Conservation (phyloP, 768 basidiomycete genomes). For the Infundibulicybe gibba region DNA sequence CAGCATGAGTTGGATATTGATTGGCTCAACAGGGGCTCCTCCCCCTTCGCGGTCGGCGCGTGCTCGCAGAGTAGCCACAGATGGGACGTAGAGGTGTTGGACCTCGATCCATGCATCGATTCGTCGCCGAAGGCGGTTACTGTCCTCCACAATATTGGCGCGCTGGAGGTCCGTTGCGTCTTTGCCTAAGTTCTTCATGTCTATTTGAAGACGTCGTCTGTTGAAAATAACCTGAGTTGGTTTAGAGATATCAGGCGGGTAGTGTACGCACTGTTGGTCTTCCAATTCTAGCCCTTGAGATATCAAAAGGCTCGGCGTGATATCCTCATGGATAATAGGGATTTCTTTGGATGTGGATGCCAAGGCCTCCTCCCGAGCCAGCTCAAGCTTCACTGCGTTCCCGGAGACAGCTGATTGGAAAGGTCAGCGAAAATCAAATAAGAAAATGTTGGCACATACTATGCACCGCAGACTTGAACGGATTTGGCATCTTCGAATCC, state of each 20-base stretch:
- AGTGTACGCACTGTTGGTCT: conserved; percentile 23
- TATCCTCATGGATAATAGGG: conserved; percentile 4
- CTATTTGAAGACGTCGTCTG: conserved; percentile 12
- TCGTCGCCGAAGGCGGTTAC: conserved; percentile 12
- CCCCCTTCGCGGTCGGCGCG: conserved; percentile 2
- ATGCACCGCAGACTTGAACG: not conserved
- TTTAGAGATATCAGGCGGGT: not conserved
- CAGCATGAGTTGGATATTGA: conserved; percentile 4
- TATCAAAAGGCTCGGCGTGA: conserved; percentile 17
- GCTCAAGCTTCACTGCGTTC: conserved; percentile 4
- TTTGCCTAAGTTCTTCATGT: conserved; percentile 7
- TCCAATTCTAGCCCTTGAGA: conserved; percentile 26
- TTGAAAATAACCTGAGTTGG: not conserved
- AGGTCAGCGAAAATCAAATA: not conserved
- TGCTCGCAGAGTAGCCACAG: not conserved
- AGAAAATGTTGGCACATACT: not conserved
- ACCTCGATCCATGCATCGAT: conserved; percentile 22
- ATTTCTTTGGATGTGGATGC: not conserved
- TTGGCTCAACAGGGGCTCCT: not conserved
- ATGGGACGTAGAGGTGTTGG: conserved; percentile 25
- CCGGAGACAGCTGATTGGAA: not conserved
- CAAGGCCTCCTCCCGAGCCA: conserved; percentile 8
- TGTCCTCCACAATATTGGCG: conserved; percentile 20
- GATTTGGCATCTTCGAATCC: not conserved
- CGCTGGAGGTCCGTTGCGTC: conserved; percentile 24